Percentiles rank a stretch among this genome's conserved stretches.
Evolutionary conservation across 306 rosid species (phyloP).

Genomic region (Ochetophila trinervis): DNA sequence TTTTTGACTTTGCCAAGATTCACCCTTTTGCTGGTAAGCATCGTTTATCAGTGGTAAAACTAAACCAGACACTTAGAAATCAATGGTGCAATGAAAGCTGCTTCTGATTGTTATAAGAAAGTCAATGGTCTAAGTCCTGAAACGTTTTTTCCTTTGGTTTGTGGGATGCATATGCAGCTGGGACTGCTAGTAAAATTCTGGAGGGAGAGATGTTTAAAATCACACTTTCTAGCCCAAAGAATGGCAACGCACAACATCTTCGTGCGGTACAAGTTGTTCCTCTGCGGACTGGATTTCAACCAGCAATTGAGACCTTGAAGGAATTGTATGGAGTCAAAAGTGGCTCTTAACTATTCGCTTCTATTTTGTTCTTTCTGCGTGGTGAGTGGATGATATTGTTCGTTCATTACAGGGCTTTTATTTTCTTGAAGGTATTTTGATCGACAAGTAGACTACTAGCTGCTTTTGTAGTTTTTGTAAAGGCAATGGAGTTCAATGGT

Average conservation of each 20-base stretch:
- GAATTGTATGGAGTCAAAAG: slow-evolving; percentile 33
- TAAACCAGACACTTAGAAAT: not conserved
- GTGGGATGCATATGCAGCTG: slow-evolving; percentile 36
- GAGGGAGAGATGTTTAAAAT: slow-evolving; percentile 64
- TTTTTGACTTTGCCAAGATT: slow-evolving; percentile 63
- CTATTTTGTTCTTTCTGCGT: not conserved
- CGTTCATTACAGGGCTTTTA: not conserved
- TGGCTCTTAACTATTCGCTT: slow-evolving; percentile 19
- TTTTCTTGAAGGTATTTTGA: not conserved
- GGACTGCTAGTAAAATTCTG: slow-evolving; percentile 39
- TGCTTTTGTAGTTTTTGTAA: too few relatives aligned
- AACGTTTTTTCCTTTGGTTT: not conserved
- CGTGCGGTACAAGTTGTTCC: slow-evolving; percentile 47
- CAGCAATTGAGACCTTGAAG: slow-evolving; percentile 46
- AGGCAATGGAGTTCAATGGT: too few relatives aligned
- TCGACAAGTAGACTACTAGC: not conserved
- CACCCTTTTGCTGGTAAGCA: slow-evolving; percentile 58
- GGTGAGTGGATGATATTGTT: not conserved
- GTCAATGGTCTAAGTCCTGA: not conserved
- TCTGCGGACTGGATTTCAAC: slow-evolving; percentile 49
- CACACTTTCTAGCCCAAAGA: slow-evolving; percentile 55
- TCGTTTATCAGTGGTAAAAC: not conserved
- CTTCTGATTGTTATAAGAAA: not conserved
- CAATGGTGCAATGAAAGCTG: too few relatives aligned
- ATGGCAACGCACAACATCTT: slow-evolving; percentile 48